These are phyloP conservation scores for Toxoplasma gondii DNA, from an alignment of 169 alveolate species.

Conservation along the genomic window DNA sequence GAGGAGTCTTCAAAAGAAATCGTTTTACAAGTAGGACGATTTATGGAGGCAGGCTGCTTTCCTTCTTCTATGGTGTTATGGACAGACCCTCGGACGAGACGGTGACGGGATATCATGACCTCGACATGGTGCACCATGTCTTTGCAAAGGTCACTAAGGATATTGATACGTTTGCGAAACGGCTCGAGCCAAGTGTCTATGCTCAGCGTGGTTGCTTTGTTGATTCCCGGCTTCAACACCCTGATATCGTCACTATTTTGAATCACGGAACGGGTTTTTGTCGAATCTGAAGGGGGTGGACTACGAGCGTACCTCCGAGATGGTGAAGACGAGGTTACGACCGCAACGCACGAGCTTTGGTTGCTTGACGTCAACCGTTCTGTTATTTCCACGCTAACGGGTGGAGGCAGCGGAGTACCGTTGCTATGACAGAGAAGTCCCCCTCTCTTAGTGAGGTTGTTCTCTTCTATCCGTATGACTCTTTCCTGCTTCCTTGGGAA, in stretches of 20 bases:
- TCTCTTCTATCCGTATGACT: too few species aligned
- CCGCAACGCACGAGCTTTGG: not conserved
- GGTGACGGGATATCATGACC: not conserved
- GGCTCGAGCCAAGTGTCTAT: conserved; percentile 22
- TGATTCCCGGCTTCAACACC: not conserved
- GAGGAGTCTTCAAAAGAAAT: too few species aligned
- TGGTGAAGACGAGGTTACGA: not conserved
- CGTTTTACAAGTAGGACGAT: too few species aligned
- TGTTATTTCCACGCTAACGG: not conserved
- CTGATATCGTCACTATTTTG: not conserved
- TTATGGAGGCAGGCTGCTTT: too few species aligned
- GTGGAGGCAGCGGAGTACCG: not conserved
- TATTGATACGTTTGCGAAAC: conserved; percentile 11
- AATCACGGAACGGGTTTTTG: not conserved
- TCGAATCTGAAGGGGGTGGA: not conserved
- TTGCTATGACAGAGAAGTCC: not conserved
- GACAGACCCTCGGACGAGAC: not conserved
- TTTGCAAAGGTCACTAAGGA: conserved; percentile 8
- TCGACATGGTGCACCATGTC: conserved; percentile 28
- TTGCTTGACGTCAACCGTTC: not conserved
- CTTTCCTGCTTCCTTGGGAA: too few species aligned
- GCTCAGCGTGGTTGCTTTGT: not conserved
- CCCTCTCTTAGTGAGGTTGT: not conserved
- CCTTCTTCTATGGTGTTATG: too few species aligned
- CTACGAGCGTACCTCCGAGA: not conserved